Conservation (phyloP, 169 alveolate genomes). For the Eimeria praecox region DNA sequence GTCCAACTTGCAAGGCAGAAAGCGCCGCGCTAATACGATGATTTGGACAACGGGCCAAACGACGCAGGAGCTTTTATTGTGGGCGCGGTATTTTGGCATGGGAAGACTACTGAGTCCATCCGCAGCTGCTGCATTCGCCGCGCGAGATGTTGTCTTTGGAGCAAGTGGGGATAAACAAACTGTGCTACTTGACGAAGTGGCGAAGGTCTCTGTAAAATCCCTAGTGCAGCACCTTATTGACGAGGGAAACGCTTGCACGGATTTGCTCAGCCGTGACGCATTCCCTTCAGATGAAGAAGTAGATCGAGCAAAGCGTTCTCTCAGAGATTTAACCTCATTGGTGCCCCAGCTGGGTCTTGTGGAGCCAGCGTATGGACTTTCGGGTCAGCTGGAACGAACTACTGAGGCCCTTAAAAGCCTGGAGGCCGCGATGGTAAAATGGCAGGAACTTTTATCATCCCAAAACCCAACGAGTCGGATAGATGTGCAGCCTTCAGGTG, state of each 20-base stretch:
- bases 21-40: not conserved
- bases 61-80: not conserved
- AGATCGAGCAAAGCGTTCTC: not conserved
- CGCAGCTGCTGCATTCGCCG: conserved; percentile 3
- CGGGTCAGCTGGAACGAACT: not conserved
- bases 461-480: not conserved
- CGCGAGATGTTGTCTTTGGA: conserved; percentile 4
- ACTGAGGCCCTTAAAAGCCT: not conserved
- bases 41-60: not conserved
- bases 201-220: not conserved
- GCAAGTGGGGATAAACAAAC: no score
- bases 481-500: not conserved
- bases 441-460: not conserved
- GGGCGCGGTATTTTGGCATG: not conserved
- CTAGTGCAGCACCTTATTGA: not conserved
- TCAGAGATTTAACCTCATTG: not conserved
- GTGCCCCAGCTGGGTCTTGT: not conserved
- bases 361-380: not conserved
- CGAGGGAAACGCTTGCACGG: not conserved
- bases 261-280: not conserved
- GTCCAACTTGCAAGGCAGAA: not conserved
- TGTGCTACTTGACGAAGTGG: not conserved
- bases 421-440: not conserved
- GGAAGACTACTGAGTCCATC: not conserved
- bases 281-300: not conserved